phyloP scores from a whole-genome alignment of 805 yeast genomes.

The Saccharomycopsis sp. region DNA sequence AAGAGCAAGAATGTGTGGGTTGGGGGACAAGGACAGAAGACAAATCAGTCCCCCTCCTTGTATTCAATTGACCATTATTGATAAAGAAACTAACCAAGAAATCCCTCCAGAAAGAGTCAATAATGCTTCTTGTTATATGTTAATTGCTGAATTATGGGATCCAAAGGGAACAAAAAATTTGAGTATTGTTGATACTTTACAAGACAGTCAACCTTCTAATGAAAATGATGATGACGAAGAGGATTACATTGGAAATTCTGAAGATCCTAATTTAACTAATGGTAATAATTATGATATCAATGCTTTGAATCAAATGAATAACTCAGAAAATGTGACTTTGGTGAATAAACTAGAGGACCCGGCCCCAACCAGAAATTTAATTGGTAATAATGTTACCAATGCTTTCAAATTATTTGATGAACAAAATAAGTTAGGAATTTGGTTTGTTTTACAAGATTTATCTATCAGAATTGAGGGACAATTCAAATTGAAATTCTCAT shows the following conservation, averaged over 20 bases:
- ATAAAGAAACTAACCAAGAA: constrained; percentile 21
- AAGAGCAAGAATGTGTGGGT: constrained; percentile 37
- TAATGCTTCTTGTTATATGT: constrained; percentile 25
- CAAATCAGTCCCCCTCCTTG: constrained; percentile 28
- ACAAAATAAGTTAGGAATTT: constrained; percentile 27
- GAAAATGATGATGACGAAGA: constrained; percentile 14
- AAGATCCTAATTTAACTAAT: constrained; percentile 1
- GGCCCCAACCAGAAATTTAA: constrained; percentile 29
- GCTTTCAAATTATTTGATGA: constrained; percentile 30
- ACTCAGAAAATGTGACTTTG: constrained; percentile 15
- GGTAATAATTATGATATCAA: constrained; percentile 13
- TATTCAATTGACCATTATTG: constrained; percentile 20
- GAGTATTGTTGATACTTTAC: constrained; percentile 18
- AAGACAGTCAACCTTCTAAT: constrained; percentile 8
- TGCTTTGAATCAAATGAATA: constrained; percentile 4
- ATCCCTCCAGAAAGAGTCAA: constrained; percentile 24
- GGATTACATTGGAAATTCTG: constrained; percentile 4
- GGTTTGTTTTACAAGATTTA: constrained; percentile 34
- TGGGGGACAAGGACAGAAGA: constrained; percentile 31
- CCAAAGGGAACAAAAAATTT: constrained; percentile 23
- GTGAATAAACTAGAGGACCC: constrained; percentile 18
- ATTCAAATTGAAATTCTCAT: constrained; percentile 28
- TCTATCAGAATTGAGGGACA: constrained; percentile 34
- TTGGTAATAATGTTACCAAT: constrained; percentile 30
- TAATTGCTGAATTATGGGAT: constrained; percentile 32